A percentile compares a stretch with the other conserved stretches of the same genome.
phyloP scores from a whole-genome alignment of 352 stramenopile genomes.

The Phytopythium cucurbitacearum region DNA sequence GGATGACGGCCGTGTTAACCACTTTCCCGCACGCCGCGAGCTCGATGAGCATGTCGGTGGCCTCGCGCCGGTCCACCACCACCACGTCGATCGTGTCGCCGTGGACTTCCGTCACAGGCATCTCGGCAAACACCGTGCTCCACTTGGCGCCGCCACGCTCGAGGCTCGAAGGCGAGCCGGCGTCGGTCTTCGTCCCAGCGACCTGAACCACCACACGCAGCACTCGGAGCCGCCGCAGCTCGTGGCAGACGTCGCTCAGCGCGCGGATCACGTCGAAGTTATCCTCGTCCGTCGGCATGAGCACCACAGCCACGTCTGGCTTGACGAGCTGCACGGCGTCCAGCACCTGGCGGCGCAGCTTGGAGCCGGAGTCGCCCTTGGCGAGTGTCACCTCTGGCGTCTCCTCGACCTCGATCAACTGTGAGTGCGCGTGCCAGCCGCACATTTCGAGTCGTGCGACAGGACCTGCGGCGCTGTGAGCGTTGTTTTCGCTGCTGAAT shows the following conservation, averaged over 20 bases:
- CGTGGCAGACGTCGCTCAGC: slow-evolving; percentile 41
- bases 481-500: slow-evolving; percentile 8
- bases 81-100: slow-evolving; percentile 65
- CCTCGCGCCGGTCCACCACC: slow-evolving; percentile 52
- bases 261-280: slow-evolving; percentile 53
- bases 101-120: slow-evolving; percentile 45
- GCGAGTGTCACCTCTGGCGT: background rate
- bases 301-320: slow-evolving; percentile 52
- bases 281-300: slow-evolving; percentile 54
- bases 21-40: slow-evolving; percentile 57
- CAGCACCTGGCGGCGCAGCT: slow-evolving; percentile 17
- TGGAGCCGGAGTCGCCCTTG: background rate
- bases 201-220: slow-evolving; percentile 58
- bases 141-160: slow-evolving; percentile 18
- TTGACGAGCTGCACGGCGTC: slow-evolving; percentile 24
- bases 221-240: slow-evolving; percentile 37
- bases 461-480: slow-evolving; percentile 25
- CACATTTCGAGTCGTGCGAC: slow-evolving; percentile 52
- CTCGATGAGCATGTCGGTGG: slow-evolving; percentile 66
- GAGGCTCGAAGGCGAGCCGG: background rate
- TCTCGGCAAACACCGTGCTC: slow-evolving; percentile 43
- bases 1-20: slow-evolving; percentile 41
- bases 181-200: slow-evolving; percentile 15
- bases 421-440: slow-evolving; percentile 50
- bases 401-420: slow-evolving; percentile 22